Base-by-base conservation (phyloP, 1,284 basidiomycete species). In the Mycena sp. region DNA sequence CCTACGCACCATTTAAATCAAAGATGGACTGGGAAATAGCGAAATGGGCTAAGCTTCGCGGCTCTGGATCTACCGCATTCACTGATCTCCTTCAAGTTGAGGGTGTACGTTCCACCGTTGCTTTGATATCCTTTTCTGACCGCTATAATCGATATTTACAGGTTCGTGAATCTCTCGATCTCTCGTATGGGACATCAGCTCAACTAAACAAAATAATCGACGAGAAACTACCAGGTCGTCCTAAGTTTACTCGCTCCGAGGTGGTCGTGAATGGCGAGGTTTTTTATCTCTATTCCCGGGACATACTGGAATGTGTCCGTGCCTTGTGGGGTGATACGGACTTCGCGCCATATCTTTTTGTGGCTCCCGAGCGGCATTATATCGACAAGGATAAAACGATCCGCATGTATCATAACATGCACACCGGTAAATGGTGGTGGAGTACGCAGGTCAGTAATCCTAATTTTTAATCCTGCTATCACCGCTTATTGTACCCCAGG, bases 131-230 rank as follows among this genome's bases (percentile, higher is more conserved):
- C 11, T 9, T 50, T 37, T 40, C 5, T 10, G 44, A 41, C n/a
- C 58, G n/a, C n/a, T n/a, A n/a, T n/a, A n/a, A n/a, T 64, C 43
- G n/a, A 11, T 48, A 58, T 0, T 23, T 59, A 12, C 28, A 67
- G 65, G 35, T 67, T 46, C 37, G 44, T 10, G 49, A 61, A 11
- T 38, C 50, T 10, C 70, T 79, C 0, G 71, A 66, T 0, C 67
- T 79, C 0, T 76, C 73, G 0, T 79, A 64, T 70, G 71, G 70
- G 38, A 75, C 71, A 45, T 43, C 71, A 0, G 55, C 51, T 0
- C 71, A 75, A 37, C 69, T 79, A 12, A 75, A 79, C 46, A 51
- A 60, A 7, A 73, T 77, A 9, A 74, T 78, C 9, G 75, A 78
- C 50, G 21, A 66, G n/a, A 29, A 64, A 9, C 69, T 53, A 6